Evolutionary conservation across 1,284 basidiomycete species (phyloP), one percentile per base, ranked within the genome.

Genomic region (Wallemia ichthyophaga): DNA sequence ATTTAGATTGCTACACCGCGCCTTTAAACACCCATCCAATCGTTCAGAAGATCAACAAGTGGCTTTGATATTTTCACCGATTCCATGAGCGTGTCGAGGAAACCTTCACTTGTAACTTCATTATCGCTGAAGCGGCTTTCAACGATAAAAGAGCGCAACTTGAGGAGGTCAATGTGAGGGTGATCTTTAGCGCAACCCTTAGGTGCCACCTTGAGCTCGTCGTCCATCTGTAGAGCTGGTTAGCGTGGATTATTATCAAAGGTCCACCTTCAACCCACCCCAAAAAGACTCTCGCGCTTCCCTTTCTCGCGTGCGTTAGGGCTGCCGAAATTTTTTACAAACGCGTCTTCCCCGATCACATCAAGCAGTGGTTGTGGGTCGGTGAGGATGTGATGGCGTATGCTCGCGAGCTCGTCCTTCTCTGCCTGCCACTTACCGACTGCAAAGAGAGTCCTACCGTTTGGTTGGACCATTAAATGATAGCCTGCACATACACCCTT

Each of bases 121-220:
- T 75, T 72, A 64, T 91, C 86, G 0, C 73, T 72, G 67, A 91
- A 88, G 33, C 84, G 69, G 64, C 79, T 75, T 0, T 76, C 68
- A 0, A 89, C 86, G 2, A 75, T 78, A 53, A 88, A 78, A 25
- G 81, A 81, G 32, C 86, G 78, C 63, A 85, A 81, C 68, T 85
- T 86, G 62, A 92, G 70, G 60, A 91, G 69, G 66, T 86, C 85
- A 62, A 91, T 91, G 66, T 89, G 83, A 69, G 81, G 73, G 66
- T 92, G 86, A 23, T 73, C 74, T 69, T 86, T 91, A 60, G 78
- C 77, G n/a, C 88, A 70, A 0, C 87, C 87, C 67, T 89, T 89
- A 1, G 86, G 86, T 11, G 86, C 84, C 1, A 78, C 78, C 70
- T 89, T 91, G 11, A 48, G n/a, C n/a, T 48, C 37, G n/a, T 48